These are phyloP conservation scores for Colletotrichum incanum DNA, from an alignment of 2,329 filamentous ascomycete species.

Conservation along the genomic window DNA sequence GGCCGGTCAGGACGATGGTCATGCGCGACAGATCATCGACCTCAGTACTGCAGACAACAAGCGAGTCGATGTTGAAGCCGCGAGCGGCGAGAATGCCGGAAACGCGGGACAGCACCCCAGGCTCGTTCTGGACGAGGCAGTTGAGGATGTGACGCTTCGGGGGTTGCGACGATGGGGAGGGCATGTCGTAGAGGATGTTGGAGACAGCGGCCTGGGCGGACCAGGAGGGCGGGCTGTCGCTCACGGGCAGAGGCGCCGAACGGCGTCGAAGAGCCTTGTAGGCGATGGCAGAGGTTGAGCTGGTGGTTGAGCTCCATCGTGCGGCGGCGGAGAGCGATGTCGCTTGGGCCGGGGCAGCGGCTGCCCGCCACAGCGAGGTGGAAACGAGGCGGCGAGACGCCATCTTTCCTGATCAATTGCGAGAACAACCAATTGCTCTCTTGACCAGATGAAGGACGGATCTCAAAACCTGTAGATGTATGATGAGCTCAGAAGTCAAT, in stretches of 20 bases:
- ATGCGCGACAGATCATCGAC: constrained; percentile 97
- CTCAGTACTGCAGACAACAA: constrained; percentile 98
- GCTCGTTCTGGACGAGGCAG: constrained; percentile 98
- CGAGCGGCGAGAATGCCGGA: constrained; percentile 96
- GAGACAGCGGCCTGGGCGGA: constrained; percentile 96
- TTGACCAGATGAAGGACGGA: constrained; percentile 40
- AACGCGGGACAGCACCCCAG: constrained; percentile 94
- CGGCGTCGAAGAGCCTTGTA: constrained; percentile 98
- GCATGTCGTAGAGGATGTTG: constrained; percentile 99
- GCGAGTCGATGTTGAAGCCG: constrained; percentile 98
- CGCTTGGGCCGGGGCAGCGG: constrained; percentile 46
- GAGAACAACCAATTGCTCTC: constrained; percentile 43
- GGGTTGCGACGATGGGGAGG: constrained; percentile 84
- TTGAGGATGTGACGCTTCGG: constrained; percentile 97
- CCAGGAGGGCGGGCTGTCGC: constrained; percentile 82
- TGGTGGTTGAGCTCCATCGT: constrained; percentile 63
- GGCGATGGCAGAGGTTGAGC: constrained; percentile 92
- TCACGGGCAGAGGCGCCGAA: constrained; percentile 86
- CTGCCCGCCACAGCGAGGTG: constrained; percentile 57
- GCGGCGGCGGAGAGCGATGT: constrained; percentile 44
- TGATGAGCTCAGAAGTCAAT: constrained; percentile 32
- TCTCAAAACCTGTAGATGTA: constrained; percentile 30
- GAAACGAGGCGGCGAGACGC: constrained; percentile 62
- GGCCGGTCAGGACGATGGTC: constrained; percentile 97
- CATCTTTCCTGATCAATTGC: constrained; percentile 53